These are phyloP conservation scores for Dryas alaskensis DNA, from an alignment of 306 rosid species.

Conservation along the genomic window DNA sequence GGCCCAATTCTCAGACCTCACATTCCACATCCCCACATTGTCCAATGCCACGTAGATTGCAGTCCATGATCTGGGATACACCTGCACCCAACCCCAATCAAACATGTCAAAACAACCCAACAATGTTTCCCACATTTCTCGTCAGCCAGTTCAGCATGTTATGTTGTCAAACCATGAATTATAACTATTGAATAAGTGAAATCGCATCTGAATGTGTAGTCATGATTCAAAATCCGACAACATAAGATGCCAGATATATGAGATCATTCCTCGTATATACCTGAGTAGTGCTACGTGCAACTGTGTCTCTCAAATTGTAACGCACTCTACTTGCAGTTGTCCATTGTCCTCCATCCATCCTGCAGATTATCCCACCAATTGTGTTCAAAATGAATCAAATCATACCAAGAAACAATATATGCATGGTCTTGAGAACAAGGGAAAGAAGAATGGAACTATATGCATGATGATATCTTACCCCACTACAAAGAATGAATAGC, in stretches of 20 bases:
- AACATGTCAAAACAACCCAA: not conserved
- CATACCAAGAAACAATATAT: not conserved
- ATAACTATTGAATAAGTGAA: too few species aligned
- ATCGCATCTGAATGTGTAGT: too few species aligned
- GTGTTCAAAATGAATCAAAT: conserved; percentile 1
- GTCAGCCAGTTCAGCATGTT: too few species aligned
- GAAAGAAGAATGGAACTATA: too few species aligned
- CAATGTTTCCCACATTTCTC: not conserved
- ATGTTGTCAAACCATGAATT: too few species aligned
- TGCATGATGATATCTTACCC: conserved; percentile 53
- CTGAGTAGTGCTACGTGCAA: conserved; percentile 82
- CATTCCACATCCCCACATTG: conserved; percentile 97
- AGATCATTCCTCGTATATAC: conserved; percentile 21
- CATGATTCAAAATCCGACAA: too few species aligned
- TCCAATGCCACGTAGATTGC: conserved; percentile 82
- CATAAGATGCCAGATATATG: too few species aligned
- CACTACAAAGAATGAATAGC: conserved; percentile 80
- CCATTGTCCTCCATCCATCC: conserved; percentile 97
- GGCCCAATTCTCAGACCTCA: conserved; percentile 87
- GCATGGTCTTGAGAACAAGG: not conserved
- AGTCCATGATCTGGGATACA: conserved; percentile 84
- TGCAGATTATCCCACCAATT: conserved; percentile 35
- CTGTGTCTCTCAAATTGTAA: conserved; percentile 89
- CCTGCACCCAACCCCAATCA: conserved; percentile 41
- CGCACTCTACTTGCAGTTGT: conserved; percentile 60